Evolutionary conservation across 768 basidiomycete species (phyloP).

Genomic region (Auriculariales sp.): DNA sequence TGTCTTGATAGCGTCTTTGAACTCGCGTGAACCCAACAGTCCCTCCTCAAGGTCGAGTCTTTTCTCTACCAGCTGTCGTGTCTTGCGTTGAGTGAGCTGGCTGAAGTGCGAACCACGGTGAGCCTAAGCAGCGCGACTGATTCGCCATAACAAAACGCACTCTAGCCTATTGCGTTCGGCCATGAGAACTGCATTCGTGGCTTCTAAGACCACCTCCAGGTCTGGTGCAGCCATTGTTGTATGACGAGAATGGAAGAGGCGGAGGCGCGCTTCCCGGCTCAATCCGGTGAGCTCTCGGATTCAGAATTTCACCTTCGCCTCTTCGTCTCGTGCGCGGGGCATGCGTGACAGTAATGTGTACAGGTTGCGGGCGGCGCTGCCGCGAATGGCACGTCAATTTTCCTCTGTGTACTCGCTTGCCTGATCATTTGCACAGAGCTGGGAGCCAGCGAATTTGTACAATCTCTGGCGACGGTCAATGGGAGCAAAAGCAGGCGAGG

Average conservation of each 20-base stretch:
- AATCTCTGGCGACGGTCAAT: conserved; percentile 73
- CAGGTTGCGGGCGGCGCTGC: conserved; percentile 38
- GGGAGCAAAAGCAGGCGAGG: conserved; percentile 30
- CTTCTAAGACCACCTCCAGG: neutral
- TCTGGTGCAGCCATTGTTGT: neutral
- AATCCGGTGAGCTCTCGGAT: too few species aligned
- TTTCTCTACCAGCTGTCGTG: conserved; percentile 36
- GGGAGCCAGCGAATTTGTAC: conserved; percentile 78
- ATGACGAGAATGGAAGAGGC: too few species aligned
- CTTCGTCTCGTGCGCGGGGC: too few species aligned
- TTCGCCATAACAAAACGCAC: neutral
- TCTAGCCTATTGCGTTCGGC: neutral
- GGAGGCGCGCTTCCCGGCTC: too few species aligned
- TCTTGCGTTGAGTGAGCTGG: conserved; percentile 30
- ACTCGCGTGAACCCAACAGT: conserved; percentile 25
- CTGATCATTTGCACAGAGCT: conserved; percentile 40
- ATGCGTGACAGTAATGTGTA: conserved; percentile 38
- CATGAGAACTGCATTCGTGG: neutral
- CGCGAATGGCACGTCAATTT: conserved; percentile 51
- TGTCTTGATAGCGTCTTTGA: conserved; percentile 32
- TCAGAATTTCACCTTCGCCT: too few species aligned
- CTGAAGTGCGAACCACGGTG: conserved; percentile 19
- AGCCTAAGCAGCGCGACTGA: neutral
- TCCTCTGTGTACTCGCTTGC: neutral
- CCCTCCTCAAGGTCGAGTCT: conserved; percentile 29